phyloP scores from a whole-genome alignment of 495 filamentous ascomycete species.

The Tuber aestivum region DNA sequence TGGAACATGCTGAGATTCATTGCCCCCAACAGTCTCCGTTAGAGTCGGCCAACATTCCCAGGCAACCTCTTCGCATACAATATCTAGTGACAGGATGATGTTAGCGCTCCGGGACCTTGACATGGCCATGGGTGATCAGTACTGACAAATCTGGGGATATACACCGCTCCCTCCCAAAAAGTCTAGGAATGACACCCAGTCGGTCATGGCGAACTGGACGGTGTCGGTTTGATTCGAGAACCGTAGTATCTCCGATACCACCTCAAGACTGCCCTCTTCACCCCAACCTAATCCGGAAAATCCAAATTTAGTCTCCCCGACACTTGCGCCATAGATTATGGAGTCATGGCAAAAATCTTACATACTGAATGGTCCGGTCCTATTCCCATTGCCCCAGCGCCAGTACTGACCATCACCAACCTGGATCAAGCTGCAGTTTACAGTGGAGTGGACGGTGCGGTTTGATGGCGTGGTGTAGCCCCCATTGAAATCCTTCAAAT shows the following conservation, averaged over 20 bases:
- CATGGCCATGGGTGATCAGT: background rate
- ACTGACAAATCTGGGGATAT: background rate
- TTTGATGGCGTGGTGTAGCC: background rate
- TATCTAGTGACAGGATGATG: background rate
- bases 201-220: too few relatives aligned
- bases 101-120: background rate
- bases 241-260: background rate
- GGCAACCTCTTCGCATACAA: background rate
- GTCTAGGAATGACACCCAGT: background rate
- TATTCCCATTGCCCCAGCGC: background rate
- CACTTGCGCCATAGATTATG: background rate
- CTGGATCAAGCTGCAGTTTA: background rate
- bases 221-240: background rate
- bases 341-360: background rate
- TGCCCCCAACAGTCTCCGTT: background rate
- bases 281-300: background rate
- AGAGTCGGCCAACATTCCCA: background rate
- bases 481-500: background rate
- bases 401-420: background rate
- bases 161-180: background rate
- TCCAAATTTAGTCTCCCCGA: background rate
- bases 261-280: background rate
- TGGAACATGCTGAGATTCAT: background rate
- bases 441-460: background rate
- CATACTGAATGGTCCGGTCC: background rate